phyloP scores from a whole-genome alignment of 2,329 filamentous ascomycete species.

The Talaromyces rugulosus region DNA sequence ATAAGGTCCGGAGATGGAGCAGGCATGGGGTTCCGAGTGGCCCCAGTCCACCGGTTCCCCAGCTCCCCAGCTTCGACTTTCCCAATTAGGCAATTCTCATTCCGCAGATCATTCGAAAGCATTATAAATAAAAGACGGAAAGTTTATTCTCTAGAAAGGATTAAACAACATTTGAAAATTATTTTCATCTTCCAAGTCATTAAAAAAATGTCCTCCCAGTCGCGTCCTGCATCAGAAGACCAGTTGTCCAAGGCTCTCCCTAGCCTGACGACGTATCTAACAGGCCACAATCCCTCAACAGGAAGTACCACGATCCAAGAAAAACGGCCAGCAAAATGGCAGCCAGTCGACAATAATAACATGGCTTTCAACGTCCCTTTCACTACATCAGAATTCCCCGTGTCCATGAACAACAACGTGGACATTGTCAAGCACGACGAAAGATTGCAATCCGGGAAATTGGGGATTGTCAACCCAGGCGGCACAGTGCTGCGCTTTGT shows the following conservation, averaged over 20 bases:
- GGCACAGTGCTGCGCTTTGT: constrained; percentile 40
- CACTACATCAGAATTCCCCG: constrained; percentile 45
- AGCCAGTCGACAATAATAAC: background rate
- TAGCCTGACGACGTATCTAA: background rate
- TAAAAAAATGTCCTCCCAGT: background rate
- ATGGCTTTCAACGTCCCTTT: background rate
- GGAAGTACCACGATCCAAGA: background rate
- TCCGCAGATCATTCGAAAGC: no score
- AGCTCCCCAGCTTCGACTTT: no score
- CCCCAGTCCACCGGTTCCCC: no score
- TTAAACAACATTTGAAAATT: no score
- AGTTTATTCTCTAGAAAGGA: no score
- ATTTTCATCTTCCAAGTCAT: no score
- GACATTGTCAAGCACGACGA: constrained; percentile 37
- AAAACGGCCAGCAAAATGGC: background rate
- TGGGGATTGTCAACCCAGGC: constrained; percentile 36
- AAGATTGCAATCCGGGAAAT: constrained; percentile 12
- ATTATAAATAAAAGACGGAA: no score
- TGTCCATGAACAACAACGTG: constrained; percentile 41
- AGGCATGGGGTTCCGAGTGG: no score
- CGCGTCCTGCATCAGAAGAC: background rate
- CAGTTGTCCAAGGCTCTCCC: background rate
- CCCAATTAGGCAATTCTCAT: no score
- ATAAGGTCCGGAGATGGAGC: no score
- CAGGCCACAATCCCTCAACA: background rate